Percentiles rank a stretch among this genome's conserved stretches.
phyloP scores from a whole-genome alignment of 768 basidiomycete genomes.

The Pulveroboletus sp. region DNA sequence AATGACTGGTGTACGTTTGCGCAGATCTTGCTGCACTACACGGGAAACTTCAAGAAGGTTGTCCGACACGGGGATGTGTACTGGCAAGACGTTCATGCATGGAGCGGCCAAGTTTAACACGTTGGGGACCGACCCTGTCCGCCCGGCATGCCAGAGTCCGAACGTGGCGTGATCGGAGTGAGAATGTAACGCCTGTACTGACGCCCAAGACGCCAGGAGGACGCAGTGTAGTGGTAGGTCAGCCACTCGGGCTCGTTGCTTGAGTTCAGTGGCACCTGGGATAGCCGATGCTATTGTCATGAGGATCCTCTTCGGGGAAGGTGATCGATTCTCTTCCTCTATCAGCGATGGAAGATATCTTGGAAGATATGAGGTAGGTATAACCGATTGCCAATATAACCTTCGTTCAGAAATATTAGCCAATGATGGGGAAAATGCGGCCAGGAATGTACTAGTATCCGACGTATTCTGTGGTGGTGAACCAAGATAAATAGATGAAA shows the following conservation, averaged over 20 bases:
- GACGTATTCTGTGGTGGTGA: constrained; percentile 19
- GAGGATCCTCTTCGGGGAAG: constrained; percentile 8
- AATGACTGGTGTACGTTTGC: constrained; percentile 35
- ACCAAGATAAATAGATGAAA: constrained; percentile 35
- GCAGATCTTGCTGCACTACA: constrained; percentile 35
- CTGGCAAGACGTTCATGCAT: constrained; percentile 45
- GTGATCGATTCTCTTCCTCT: not conserved
- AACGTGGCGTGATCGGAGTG: constrained; percentile 33
- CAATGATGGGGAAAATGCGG: not conserved
- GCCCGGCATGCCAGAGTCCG: constrained; percentile 47
- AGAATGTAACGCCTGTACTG: constrained; percentile 33
- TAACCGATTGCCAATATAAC: constrained; percentile 37
- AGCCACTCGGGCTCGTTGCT: constrained; percentile 40
- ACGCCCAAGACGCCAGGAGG: constrained; percentile 44
- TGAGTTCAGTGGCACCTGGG: constrained; percentile 41
- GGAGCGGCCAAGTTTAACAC: constrained; percentile 40
- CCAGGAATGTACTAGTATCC: too few species aligned
- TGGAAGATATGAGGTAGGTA: constrained; percentile 29
- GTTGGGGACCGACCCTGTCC: constrained; percentile 34
- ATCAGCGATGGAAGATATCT: constrained; percentile 25
- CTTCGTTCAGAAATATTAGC: constrained; percentile 20
- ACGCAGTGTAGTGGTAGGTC: constrained; percentile 39
- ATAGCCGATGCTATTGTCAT: constrained; percentile 39
- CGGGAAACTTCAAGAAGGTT: constrained; percentile 29
- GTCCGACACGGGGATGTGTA: constrained; percentile 27